Evolutionary conservation across 352 stramenopile genomes (phyloP), one percentile per base, ranked within the genome.

Genomic region (Phytophthora sansomeana): DNA sequence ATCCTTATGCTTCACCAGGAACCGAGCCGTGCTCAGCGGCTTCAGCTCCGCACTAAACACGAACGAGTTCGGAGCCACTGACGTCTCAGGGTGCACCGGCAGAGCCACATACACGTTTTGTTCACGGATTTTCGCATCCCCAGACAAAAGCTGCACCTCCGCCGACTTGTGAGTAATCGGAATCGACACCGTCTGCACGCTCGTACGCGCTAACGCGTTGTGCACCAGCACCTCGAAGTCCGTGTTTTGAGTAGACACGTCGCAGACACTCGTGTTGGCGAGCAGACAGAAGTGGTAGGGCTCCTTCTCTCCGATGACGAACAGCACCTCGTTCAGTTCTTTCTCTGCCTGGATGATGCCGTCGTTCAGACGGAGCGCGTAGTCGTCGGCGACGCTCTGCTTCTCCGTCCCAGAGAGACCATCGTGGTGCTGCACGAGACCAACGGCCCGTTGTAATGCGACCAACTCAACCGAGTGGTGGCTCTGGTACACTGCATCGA

Each of bases 341-440:
- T 88, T 88, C 50, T 87, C 63, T 0, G 82, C 81, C 9, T 86
- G 63, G 5, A 89, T 63, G 46, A 95, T 76, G 14, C 93, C 95
- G 54, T 91, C 83, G 32, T 95, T 86, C 32, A 99, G 81, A 36
- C 91, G 83, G 48, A 98, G 90, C 2, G 89, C 79, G 61, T 99
- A 99, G 77, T 99, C 97, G 66, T 98, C 85, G 0, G 96, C 86
- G 1, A 99, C 97, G 36, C 85, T 85, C 70, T 99, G 96, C 68
- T 99, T 98, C 51, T 97, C 90, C 8, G 96, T 99, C 49, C 97
- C 97, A 3, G 92, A 96, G 6, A 99, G 83, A 30, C 83, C 96
- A 63, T 99, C 97, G 67, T 99, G 97, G 74, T 99, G 97, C 80
- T 98, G 96, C 1, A 93, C 85, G n/a, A 99, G 78, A 11, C 91